phyloP scores from a whole-genome alignment of 768 basidiomycete genomes.

The Rhizopogon vesiculosus region DNA sequence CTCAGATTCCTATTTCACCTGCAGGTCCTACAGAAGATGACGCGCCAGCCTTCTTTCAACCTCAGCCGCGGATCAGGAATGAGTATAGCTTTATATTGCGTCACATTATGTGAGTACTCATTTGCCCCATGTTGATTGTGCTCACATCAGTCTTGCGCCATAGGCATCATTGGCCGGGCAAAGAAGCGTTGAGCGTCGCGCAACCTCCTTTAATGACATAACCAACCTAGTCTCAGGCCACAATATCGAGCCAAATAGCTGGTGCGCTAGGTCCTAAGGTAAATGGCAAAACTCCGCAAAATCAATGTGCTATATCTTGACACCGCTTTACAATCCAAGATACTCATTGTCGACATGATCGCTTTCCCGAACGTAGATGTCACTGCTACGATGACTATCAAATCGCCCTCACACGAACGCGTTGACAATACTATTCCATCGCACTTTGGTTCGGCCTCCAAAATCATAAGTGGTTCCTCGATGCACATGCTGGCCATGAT shows the following conservation, averaged over 20 bases:
- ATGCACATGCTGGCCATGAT: no score
- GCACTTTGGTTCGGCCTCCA: conserved; percentile 1
- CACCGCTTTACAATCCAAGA: neutral
- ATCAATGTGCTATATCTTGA: neutral
- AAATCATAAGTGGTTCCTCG: neutral
- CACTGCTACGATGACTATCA: neutral
- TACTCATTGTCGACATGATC: conserved; percentile 1
- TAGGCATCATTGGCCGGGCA: conserved; percentile 13
- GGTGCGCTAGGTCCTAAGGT: neutral
- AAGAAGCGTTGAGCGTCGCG: neutral
- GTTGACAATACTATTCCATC: neutral
- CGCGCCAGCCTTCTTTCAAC: conserved; percentile 28
- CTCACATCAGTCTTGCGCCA: neutral
- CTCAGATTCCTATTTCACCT: neutral
- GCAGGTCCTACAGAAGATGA: neutral
- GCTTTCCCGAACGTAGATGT: neutral
- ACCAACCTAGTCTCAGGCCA: neutral
- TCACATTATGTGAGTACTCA: neutral
- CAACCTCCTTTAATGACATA: neutral
- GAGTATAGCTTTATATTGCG: conserved; percentile 1
- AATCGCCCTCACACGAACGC: neutral
- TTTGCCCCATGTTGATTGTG: neutral
- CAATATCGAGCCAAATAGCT: neutral
- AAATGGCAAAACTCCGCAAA: neutral
- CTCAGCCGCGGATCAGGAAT: conserved; percentile 17